Percentiles rank a stretch among this genome's conserved stretches.
phyloP scores from a whole-genome alignment of 1,139 yeast genomes.

The Scheffersomyces segobiensis region DNA sequence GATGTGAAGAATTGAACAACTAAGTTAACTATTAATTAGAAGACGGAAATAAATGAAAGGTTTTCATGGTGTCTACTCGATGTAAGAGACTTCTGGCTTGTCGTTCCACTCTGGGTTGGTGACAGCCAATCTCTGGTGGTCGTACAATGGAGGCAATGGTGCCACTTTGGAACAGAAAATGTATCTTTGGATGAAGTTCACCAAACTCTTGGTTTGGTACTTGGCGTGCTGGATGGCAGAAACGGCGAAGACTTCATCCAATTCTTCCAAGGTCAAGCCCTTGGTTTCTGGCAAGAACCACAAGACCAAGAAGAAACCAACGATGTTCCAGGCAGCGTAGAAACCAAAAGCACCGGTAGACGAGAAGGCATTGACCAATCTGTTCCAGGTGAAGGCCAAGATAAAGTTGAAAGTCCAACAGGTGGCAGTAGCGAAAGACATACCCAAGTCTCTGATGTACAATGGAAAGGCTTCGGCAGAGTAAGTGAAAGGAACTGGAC shows the following conservation, averaged over 20 bases:
- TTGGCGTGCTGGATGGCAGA: conserved; percentile 54
- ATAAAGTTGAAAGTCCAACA: conserved; percentile 86
- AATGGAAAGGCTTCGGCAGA: conserved; percentile 88
- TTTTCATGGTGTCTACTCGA: conserved; percentile 26
- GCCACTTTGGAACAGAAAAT: conserved; percentile 43
- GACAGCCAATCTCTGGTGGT: conserved; percentile 58
- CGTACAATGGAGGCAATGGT: conserved; percentile 56
- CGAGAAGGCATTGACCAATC: conserved; percentile 62
- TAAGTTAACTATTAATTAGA: background rate
- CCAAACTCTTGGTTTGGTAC: conserved; percentile 50
- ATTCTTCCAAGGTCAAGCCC: conserved; percentile 67
- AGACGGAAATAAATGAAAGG: background rate
- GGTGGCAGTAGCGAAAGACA: conserved; percentile 82
- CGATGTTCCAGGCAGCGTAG: conserved; percentile 84
- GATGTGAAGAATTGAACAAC: background rate
- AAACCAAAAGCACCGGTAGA: conserved; percentile 87
- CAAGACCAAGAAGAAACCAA: conserved; percentile 69
- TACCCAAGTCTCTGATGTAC: conserved; percentile 81
- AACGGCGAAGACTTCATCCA: conserved; percentile 68
- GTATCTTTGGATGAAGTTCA: conserved; percentile 44
- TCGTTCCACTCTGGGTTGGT: conserved; percentile 63
- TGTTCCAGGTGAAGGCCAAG: conserved; percentile 82
- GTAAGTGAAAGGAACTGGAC: conserved; percentile 89
- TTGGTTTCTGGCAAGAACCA: conserved; percentile 73
- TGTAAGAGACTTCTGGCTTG: conserved; percentile 50